Evolutionary conservation across 441 rosid species (phyloP).

Genomic region (Arabidopsis hybrid): DNA sequence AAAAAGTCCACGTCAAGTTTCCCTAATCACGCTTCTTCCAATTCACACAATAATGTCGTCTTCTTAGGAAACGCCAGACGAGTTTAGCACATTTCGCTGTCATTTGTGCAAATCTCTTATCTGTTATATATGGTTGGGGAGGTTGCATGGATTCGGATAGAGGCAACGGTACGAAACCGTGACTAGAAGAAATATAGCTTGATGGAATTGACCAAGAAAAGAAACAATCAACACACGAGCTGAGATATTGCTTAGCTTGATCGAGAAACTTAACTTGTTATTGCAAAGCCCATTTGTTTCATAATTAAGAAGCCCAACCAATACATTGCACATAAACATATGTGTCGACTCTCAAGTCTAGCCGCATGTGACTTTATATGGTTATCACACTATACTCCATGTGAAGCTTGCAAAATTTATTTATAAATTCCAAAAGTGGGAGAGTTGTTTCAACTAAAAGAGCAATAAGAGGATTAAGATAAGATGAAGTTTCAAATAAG

Average conservation of each 20-base stretch:
- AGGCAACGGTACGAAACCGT: conserved; percentile 24
- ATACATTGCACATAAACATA: neutral
- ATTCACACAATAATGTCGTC: conserved; percentile 22
- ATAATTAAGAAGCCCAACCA: neutral
- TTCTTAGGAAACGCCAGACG: conserved; percentile 35
- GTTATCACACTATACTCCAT: too few species aligned
- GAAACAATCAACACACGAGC: conserved; percentile 15
- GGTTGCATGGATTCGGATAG: conserved; percentile 30
- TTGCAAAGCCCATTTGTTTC: conserved; percentile 22
- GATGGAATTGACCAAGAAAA: conserved; percentile 23
- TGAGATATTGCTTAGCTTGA: neutral
- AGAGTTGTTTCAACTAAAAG: too few species aligned
- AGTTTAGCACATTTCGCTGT: conserved; percentile 32
- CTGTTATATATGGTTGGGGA: conserved; percentile 30
- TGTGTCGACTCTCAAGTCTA: neutral
- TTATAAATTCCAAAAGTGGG: too few species aligned
- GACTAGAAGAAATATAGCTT: conserved; percentile 5
- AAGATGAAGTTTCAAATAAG: neutral
- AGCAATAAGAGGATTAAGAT: too few species aligned
- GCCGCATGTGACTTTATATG: too few species aligned
- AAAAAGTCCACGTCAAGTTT: conserved; percentile 37
- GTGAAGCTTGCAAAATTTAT: too few species aligned
- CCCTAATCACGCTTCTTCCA: conserved; percentile 31
- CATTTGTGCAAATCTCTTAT: conserved; percentile 37
- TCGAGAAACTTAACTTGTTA: conserved; percentile 4